These are phyloP conservation scores for Phyllachora maydis DNA, from an alignment of 2,329 filamentous ascomycete species.

Conservation along the genomic window DNA sequence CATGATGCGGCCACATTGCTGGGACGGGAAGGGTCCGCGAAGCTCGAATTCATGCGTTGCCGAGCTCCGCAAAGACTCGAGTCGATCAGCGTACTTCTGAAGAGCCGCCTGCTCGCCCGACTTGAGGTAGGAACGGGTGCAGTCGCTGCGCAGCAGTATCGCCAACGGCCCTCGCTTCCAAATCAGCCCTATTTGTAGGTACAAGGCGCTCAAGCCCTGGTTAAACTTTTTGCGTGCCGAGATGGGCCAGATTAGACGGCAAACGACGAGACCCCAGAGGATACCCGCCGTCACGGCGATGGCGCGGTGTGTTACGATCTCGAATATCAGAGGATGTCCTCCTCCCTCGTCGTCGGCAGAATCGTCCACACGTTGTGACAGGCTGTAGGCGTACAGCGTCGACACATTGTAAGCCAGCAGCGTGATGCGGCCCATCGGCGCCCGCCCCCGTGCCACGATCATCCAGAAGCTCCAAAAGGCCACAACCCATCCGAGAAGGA, in stretches of 20 bases:
- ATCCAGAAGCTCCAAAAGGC: constrained; percentile 75
- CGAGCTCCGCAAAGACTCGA: constrained; percentile 52
- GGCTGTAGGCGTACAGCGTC: constrained; percentile 80
- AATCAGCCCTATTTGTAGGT: constrained; percentile 84
- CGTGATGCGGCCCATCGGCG: constrained; percentile 81
- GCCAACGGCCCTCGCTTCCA: constrained; percentile 88
- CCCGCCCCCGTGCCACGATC: constrained; percentile 66
- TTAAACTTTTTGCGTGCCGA: constrained; percentile 76
- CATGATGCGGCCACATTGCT: constrained; percentile 53
- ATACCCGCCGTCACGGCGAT: constrained; percentile 72
- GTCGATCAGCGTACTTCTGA: constrained; percentile 55
- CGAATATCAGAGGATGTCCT: constrained; percentile 60
- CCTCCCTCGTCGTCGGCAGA: constrained; percentile 82
- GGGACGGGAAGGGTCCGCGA: constrained; percentile 64
- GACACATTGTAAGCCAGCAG: constrained; percentile 92
- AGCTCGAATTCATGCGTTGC: constrained; percentile 80
- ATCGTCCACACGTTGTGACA: constrained; percentile 60
- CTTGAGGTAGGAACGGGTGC: constrained; percentile 53
- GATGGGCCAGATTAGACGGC: constrained; percentile 81
- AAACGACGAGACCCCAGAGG: constrained; percentile 81
- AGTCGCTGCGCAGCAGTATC: constrained; percentile 40
- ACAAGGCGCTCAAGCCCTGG: constrained; percentile 74
- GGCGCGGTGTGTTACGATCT: constrained; percentile 77
- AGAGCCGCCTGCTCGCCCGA: constrained; percentile 75
- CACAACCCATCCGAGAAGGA: constrained; percentile 63